A percentile compares a stretch with the other conserved stretches of the same genome.
phyloP scores from a whole-genome alignment of 169 alveolate genomes.

The Besnoitia besnoiti region DNA sequence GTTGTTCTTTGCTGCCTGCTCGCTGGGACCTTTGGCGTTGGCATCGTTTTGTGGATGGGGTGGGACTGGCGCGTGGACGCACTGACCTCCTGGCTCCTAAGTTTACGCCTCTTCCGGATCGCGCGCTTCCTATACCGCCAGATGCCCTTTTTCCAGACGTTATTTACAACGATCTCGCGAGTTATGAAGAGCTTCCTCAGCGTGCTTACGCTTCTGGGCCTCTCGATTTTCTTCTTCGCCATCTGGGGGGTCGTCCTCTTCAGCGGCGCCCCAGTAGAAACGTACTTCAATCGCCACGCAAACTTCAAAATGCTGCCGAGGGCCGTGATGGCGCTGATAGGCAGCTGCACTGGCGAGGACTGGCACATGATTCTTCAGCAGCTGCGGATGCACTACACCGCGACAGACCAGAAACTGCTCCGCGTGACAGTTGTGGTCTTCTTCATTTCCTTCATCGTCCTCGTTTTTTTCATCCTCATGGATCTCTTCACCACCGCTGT shows the following conservation, averaged over 20 bases:
- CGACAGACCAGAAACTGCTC: not conserved
- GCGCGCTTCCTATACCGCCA: conserved; percentile 57
- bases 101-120: conserved; percentile 60
- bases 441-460: conserved; percentile 45
- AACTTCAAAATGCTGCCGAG: conserved; percentile 29
- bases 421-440: conserved; percentile 26
- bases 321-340: conserved; percentile 42
- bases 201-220: conserved; percentile 38
- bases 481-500: conserved; percentile 63
- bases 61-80: not conserved
- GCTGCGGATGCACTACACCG: conserved; percentile 42
- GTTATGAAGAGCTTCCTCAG: conserved; percentile 4
- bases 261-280: conserved; percentile 41
- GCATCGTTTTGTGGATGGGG: not conserved
- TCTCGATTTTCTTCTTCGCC: conserved; percentile 38
- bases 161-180: conserved; percentile 8
- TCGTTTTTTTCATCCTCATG: conserved; percentile 60
- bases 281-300: conserved; percentile 5
- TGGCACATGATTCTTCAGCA: conserved; percentile 64
- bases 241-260: conserved; percentile 59
- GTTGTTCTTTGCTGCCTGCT: not conserved
- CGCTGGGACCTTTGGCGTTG: not conserved
- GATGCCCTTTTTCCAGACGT: conserved; percentile 40
- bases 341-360: conserved; percentile 63
- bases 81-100: conserved; percentile 48